phyloP scores from a whole-genome alignment of 306 rosid species.

The Acacia confusa region DNA sequence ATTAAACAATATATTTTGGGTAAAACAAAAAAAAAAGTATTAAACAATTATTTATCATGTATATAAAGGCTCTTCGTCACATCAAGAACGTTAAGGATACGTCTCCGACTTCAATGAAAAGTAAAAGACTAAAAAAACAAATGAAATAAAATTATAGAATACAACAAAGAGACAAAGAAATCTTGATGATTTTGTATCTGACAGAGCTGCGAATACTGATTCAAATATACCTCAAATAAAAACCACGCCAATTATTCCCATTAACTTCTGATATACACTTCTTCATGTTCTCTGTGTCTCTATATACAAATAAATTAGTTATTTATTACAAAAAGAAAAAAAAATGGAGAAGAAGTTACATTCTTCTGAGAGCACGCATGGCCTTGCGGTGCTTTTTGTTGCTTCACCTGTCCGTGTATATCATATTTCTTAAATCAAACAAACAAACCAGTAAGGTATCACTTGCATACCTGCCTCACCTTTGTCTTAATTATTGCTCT shows the following conservation, averaged over 20 bases:
- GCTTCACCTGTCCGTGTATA: neutral
- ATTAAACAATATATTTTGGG: conserved; percentile 1
- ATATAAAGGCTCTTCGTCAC: conserved; percentile 2
- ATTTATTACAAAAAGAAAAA: neutral
- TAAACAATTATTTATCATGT: neutral
- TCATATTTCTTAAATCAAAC: neutral
- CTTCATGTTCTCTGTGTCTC: neutral
- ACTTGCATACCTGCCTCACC: neutral
- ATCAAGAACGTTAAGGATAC: conserved; percentile 31
- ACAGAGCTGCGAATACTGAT: conserved; percentile 6
- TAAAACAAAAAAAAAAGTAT: neutral
- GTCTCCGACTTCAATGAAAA: conserved; percentile 8
- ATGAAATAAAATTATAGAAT: neutral
- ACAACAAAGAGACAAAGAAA: conserved; percentile 32
- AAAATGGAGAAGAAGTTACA: neutral
- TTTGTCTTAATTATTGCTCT: conserved; percentile 7
- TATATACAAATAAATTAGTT: neutral
- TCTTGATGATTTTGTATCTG: conserved; percentile 11
- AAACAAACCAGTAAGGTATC: neutral
- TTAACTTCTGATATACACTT: neutral
- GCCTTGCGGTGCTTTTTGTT: conserved; percentile 2
- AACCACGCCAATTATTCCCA: neutral
- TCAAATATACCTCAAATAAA: conserved; percentile 19
- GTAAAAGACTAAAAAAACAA: neutral
- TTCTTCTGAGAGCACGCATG: neutral